Evolutionary conservation across 2,329 filamentous ascomycete species (phyloP).

Genomic region (Apiospora arundinis): DNA sequence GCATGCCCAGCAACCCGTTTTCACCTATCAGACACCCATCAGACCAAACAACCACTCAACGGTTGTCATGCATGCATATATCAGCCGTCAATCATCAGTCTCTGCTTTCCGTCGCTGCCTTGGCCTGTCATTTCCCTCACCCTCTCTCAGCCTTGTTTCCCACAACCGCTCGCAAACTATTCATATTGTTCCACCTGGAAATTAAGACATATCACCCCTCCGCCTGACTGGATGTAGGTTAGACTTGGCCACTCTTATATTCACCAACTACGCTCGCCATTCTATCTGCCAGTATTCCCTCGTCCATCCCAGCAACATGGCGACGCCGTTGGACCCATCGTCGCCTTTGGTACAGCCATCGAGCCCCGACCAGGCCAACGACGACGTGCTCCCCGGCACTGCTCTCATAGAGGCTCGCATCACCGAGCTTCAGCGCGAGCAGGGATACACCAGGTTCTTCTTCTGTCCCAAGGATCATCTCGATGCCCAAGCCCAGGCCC

Average conservation of each 20-base stretch:
- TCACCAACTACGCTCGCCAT: no score
- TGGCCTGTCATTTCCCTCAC: neutral
- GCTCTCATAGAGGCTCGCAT: neutral
- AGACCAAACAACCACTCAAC: neutral
- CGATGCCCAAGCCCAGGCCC: neutral
- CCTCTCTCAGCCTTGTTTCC: conserved; percentile 2
- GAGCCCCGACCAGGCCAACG: neutral
- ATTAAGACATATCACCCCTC: neutral
- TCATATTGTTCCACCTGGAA: neutral
- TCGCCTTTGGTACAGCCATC: neutral
- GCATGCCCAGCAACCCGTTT: neutral
- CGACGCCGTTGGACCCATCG: neutral
- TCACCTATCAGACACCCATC: neutral
- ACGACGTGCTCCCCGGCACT: neutral
- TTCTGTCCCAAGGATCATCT: conserved; percentile 11
- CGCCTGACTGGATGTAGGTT: neutral
- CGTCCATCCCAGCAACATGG: neutral
- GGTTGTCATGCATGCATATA: neutral
- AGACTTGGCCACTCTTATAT: neutral
- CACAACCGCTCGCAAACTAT: neutral
- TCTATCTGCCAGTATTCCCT: neutral
- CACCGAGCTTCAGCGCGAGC: conserved; percentile 4
- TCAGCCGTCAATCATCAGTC: neutral
- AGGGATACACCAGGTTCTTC: neutral
- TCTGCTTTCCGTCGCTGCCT: neutral